These are phyloP conservation scores for Penstemon barbatus DNA, from an alignment of 257 asterid species.

Conservation along the genomic window DNA sequence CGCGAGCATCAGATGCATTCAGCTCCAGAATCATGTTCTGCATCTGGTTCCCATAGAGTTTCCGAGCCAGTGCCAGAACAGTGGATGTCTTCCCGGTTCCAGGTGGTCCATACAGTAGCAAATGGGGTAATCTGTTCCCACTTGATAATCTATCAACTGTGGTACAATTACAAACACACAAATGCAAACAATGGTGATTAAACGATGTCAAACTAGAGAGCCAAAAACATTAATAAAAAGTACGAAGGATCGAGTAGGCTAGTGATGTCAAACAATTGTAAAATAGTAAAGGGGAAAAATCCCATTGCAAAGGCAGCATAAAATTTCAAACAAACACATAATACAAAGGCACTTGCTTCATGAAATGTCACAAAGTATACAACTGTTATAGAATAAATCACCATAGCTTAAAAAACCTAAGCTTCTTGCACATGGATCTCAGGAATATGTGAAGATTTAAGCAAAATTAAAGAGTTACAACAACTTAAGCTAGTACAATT, in stretches of 20 bases:
- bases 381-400: background rate
- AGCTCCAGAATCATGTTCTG: conserved; percentile 92
- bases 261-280: background rate
- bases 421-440: conserved; percentile 15
- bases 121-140: conserved; percentile 82
- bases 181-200: too few relatives aligned
- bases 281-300: background rate
- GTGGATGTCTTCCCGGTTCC: conserved; percentile 99
- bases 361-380: background rate
- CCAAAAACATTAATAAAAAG: too few relatives aligned
- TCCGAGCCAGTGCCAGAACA: conserved; percentile 83
- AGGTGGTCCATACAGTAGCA: conserved; percentile 96
- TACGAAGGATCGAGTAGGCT: background rate
- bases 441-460: background rate
- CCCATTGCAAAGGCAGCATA: background rate
- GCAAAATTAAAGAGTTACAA: background rate
- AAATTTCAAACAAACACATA: background rate
- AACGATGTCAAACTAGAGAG: too few relatives aligned
- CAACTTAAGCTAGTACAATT: conserved; percentile 1
- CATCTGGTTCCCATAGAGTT: conserved; percentile 80
- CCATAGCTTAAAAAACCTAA: background rate
- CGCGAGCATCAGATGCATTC: conserved; percentile 98
- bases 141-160: conserved; percentile 92
- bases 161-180: conserved; percentile 17
- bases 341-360: background rate